Base-by-base conservation (phyloP, 2,329 filamentous ascomycete genomes). In the Ophiosphaerella narmari region DNA sequence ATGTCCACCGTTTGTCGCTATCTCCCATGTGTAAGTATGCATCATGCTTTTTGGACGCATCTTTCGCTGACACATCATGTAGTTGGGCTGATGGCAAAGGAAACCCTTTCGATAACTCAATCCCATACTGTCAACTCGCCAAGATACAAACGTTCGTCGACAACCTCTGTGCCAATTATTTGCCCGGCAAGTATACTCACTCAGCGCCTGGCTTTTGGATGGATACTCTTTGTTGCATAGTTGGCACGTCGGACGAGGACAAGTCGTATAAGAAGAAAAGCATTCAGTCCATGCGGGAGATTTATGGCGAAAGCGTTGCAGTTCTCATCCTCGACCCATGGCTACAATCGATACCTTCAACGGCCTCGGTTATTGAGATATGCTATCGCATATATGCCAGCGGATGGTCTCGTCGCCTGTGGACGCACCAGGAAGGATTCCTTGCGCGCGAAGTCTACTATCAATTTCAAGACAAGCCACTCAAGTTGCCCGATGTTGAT, bases 361-460 rank as follows among this genome's bases (percentile, higher is more conserved):
- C 50, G n/a, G 54, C 50, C 37, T 50, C 46, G 14, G 44, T 54
- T 14, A 54, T 39, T 42, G 54, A 57, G 37, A 54, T 54, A 32
- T 54, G 47, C 44, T 46, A 48, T 33, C 51, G 51, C 7, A 52
- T 57, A 24, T 51, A 51, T 23, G 47, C 48, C 2, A 51, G 50
- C 12, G 54, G 51, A 8, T 57, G 54, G 54, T 51, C 48, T 21
- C 54, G 54, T 13, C 39, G 54, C 21, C 47, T 57, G 18, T 57
- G 54, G 54, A 57, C 54, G 16, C 54, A 51, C 12, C 54, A 57
- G 39, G 54, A 57, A 49, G 54, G 54, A 2, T 52, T 54, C 36
- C 41, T 57, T 35, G 51, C 46, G 9, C 38, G 43, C 24, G 50
- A 57, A 45, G 54, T 57, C 2, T 54, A 57, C 31, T 57, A 54